These are phyloP conservation scores for Ensete ventricosum DNA, from an alignment of 176 grass and related monocot genomes.

Conservation along the genomic window DNA sequence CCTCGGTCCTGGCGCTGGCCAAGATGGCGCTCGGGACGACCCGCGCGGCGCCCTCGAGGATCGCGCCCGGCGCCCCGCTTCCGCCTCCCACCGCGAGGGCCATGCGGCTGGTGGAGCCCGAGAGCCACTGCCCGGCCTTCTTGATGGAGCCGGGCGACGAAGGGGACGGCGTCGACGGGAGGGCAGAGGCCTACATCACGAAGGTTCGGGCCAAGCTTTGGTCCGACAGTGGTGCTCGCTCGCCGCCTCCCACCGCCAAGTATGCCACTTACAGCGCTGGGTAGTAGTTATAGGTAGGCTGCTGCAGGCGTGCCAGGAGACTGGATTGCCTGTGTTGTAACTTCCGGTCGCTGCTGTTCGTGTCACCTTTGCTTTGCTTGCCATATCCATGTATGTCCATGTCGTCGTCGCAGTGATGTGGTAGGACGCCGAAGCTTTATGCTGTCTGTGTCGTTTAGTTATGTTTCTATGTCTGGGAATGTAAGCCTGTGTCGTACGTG, in stretches of 20 bases:
- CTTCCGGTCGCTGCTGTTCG: background rate
- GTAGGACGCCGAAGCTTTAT: too few species aligned
- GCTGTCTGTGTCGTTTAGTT: too few species aligned
- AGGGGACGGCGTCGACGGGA: conserved; percentile 5
- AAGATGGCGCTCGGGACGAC: background rate
- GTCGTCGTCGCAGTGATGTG: too few species aligned
- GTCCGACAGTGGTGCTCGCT: background rate
- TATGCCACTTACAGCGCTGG: background rate
- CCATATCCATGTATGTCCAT: too few species aligned
- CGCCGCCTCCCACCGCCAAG: background rate
- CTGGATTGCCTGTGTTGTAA: background rate
- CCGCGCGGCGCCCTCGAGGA: background rate
- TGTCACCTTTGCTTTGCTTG: background rate
- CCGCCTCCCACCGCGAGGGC: background rate
- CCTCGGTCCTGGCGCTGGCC: background rate
- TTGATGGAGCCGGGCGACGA: background rate
- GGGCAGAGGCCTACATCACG: conserved; percentile 1
- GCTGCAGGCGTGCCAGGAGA: background rate
- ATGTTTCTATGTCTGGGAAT: too few species aligned
- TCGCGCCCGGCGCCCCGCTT: background rate
- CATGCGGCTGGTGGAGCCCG: conserved; percentile 1
- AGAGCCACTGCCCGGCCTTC: background rate
- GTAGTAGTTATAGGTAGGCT: background rate
- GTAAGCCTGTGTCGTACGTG: too few species aligned
- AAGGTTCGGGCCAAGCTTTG: background rate